These are phyloP conservation scores for Xylogone sp. DNA, from an alignment of 2,329 filamentous ascomycete species.

Conservation along the genomic window DNA sequence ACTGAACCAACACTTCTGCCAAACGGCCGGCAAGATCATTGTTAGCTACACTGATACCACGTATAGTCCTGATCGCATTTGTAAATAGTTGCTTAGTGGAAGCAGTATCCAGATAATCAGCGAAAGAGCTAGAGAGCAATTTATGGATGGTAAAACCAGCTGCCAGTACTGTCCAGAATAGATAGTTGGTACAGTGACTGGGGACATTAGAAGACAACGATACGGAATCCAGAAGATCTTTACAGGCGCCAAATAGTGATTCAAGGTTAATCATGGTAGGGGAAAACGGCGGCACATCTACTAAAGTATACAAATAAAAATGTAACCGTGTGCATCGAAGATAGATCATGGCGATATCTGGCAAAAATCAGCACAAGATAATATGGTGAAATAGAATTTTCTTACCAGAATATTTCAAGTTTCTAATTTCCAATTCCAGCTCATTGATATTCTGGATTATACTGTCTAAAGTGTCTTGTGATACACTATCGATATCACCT, in stretches of 20 bases:
- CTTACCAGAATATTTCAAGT: not conserved
- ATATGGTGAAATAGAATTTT: not conserved
- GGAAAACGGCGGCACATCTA: not conserved
- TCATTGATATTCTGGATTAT: not conserved
- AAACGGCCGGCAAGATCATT: conserved; percentile 9
- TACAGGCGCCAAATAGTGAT: conserved; percentile 1
- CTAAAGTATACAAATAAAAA: conserved; percentile 1
- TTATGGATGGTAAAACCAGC: conserved; percentile 72
- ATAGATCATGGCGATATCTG: not conserved
- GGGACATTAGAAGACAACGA: conserved; percentile 37
- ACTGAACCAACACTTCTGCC: conserved; percentile 5
- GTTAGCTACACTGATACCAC: conserved; percentile 5
- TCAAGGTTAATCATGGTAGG: not conserved
- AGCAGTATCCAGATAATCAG: conserved; percentile 48
- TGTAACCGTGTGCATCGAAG: conserved; percentile 2
- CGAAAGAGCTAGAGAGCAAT: conserved; percentile 69
- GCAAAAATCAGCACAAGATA: not conserved
- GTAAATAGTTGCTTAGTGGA: conserved; percentile 1
- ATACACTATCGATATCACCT: not conserved
- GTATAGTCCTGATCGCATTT: not conserved
- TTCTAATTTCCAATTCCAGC: not conserved
- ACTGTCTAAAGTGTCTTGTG: not conserved
- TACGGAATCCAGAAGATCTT: not conserved
- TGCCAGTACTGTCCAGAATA: conserved; percentile 76
- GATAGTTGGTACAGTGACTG: conserved; percentile 65